Percentiles rank a stretch among this genome's conserved stretches.
phyloP scores from a whole-genome alignment of 1,139 yeast species.

The Geotrichum histeridarum region DNA sequence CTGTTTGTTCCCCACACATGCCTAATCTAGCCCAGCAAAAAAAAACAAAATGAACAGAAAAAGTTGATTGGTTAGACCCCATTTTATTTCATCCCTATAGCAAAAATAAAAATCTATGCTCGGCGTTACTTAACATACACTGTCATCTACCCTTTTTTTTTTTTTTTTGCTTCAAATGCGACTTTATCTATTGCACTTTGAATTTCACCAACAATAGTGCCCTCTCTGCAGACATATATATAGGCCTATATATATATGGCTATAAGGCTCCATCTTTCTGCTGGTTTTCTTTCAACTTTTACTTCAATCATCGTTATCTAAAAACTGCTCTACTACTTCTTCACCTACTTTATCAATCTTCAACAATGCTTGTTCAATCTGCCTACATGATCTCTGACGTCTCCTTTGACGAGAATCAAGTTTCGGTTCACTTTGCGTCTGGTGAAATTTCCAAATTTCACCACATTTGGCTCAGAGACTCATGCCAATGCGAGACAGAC shows the following conservation, averaged over 20 bases:
- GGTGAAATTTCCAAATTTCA: constrained; percentile 40
- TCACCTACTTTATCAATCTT: neutral
- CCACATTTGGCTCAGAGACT: constrained; percentile 65
- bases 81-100: too few species aligned
- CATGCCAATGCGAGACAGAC: constrained; percentile 61
- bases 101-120: neutral
- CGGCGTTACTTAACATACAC: constrained; percentile 7
- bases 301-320: too few species aligned
- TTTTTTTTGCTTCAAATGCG: neutral
- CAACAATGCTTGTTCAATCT: neutral
- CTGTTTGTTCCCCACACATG: too few species aligned
- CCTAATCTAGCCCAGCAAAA: too few species aligned
- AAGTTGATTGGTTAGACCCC: too few species aligned
- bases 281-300: too few species aligned
- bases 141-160: too few species aligned
- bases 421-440: constrained; percentile 33
- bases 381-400: constrained; percentile 4
- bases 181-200: neutral
- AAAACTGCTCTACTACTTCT: too few species aligned
- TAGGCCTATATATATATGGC: too few species aligned
- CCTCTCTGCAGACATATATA: too few species aligned
- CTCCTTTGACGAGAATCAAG: constrained; percentile 29
- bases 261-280: too few species aligned
- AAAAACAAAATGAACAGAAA: neutral
- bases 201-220: neutral